Evolutionary conservation across 2,329 filamentous ascomycete genomes (phyloP).

Genomic region (Fusarium armeniacum): DNA sequence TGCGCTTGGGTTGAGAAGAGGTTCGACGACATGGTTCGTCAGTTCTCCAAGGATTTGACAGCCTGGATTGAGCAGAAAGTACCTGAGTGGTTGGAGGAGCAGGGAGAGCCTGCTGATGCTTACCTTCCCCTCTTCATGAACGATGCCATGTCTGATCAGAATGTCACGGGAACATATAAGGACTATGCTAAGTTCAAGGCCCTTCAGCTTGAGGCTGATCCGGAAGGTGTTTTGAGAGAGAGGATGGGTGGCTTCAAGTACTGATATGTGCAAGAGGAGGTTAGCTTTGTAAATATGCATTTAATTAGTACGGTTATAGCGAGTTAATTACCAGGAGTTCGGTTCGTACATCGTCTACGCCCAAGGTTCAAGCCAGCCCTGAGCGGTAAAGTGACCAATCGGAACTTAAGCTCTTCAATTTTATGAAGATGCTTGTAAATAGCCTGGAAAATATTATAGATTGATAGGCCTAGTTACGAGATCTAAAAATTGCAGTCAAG

Average conservation of each 20-base stretch:
- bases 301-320: too few relatives aligned
- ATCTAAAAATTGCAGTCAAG: too few relatives aligned
- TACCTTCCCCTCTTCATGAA: conserved; percentile 29
- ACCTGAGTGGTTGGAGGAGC: conserved; percentile 8
- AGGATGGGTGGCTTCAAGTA: conserved; percentile 24
- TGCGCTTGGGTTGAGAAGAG: conserved; percentile 27
- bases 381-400: too few relatives aligned
- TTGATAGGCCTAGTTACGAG: too few relatives aligned
- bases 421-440: too few relatives aligned
- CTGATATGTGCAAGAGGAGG: neutral
- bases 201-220: conserved; percentile 12
- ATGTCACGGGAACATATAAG: conserved; percentile 18
- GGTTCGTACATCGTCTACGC: too few relatives aligned
- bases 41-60: conserved; percentile 20
- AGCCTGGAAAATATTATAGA: too few relatives aligned
- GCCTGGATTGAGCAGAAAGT: conserved; percentile 19
- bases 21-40: neutral
- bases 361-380: too few relatives aligned
- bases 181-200: conserved; percentile 24
- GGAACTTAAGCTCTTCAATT: too few relatives aligned
- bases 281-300: neutral
- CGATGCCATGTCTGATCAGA: conserved; percentile 26
- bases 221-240: conserved; percentile 12
- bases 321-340: too few relatives aligned
- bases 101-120: neutral